Conservation (phyloP, 2,329 filamentous ascomycete genomes). For the Epichloe bromicola region DNA sequence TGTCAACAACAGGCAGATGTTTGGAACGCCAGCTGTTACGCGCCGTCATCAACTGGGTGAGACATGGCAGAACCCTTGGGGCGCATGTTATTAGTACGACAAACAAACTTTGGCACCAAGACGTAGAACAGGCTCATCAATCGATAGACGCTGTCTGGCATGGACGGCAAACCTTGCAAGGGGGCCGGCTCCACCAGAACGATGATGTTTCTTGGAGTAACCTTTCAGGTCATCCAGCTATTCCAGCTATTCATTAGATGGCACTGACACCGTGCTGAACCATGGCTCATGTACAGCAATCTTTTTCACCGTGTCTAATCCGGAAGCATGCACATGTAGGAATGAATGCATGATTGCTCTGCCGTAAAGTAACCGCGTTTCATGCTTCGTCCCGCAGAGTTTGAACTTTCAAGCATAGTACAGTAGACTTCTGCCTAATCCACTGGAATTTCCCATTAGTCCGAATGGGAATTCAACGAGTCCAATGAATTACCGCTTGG, state of each 20-base stretch:
- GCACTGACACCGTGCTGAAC: too few relatives aligned
- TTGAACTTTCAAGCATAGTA: too few relatives aligned
- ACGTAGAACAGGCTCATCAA: neutral
- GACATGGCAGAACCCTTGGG: neutral
- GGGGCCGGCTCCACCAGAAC: neutral
- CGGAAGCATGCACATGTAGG: too few relatives aligned
- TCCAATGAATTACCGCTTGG: too few relatives aligned
- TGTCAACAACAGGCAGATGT: neutral
- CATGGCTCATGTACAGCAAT: too few relatives aligned
- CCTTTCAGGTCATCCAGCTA: too few relatives aligned
- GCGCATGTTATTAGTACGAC: neutral
- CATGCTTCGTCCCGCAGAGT: too few relatives aligned
- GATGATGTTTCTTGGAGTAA: neutral
- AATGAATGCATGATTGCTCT: too few relatives aligned
- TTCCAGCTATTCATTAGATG: too few relatives aligned
- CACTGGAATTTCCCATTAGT: neutral
- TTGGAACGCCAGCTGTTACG: neutral
- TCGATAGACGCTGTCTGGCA: constrained; percentile 1
- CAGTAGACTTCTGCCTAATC: neutral
- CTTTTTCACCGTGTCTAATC: neutral
- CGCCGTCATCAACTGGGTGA: constrained; percentile 1
- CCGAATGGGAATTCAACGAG: too few relatives aligned
- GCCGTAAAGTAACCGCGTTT: too few relatives aligned
- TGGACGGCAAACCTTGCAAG: constrained; percentile 4
- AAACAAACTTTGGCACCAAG: neutral